phyloP scores from a whole-genome alignment of 2,329 filamentous ascomycete genomes.

The Stagonosporopsis chrysanthemi region DNA sequence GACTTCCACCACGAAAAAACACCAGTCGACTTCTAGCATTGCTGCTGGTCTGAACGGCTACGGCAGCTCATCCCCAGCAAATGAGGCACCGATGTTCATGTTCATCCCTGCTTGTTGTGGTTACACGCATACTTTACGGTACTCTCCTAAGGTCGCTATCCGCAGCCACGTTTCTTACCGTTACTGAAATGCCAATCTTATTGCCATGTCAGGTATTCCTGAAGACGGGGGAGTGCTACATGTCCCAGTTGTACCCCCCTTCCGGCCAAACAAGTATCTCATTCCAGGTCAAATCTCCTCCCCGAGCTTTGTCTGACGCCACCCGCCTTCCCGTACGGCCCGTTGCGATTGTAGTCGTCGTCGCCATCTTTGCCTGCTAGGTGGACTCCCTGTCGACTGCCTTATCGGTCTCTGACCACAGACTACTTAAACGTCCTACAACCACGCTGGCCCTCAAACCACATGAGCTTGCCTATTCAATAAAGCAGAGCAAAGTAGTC shows the following conservation, averaged over 20 bases:
- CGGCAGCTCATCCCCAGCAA: conserved; percentile 27
- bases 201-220: conserved; percentile 22
- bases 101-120: conserved; percentile 27
- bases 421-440: conserved; percentile 40
- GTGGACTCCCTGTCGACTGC: conserved; percentile 30
- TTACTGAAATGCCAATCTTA: conserved; percentile 28
- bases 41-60: conserved; percentile 16
- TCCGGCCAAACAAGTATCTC: conserved; percentile 29
- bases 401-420: conserved; percentile 20
- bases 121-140: conserved; percentile 26
- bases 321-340: conserved; percentile 47
- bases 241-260: conserved; percentile 30
- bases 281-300: conserved; percentile 38
- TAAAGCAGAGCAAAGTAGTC: background rate
- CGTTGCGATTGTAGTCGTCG: conserved; percentile 40
- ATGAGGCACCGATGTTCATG: conserved; percentile 13
- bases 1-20: conserved; percentile 20
- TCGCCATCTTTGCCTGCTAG: conserved; percentile 37
- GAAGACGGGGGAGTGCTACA: conserved; percentile 24
- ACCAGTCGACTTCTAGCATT: conserved; percentile 23
- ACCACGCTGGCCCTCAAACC: conserved; percentile 24
- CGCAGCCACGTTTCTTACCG: conserved; percentile 41
- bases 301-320: conserved; percentile 34
- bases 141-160: conserved; percentile 16
- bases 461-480: conserved; percentile 2